Percentiles rank a stretch among this genome's conserved stretches.
These are phyloP conservation scores for Lachancea cidri DNA, from an alignment of 805 yeast species.

Conservation along the genomic window DNA sequence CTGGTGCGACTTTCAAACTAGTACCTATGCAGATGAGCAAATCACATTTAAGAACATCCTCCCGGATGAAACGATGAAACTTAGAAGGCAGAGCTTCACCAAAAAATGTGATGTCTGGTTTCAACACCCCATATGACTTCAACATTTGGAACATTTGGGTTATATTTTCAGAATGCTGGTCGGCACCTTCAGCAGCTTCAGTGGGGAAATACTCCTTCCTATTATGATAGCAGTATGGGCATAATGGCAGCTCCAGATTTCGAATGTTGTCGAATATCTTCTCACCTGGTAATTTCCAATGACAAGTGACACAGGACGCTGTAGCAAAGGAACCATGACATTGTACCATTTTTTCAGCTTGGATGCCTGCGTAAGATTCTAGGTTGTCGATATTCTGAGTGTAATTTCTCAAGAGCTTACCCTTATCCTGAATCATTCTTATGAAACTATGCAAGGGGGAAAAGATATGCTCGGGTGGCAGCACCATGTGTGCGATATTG, in stretches of 20 bases:
- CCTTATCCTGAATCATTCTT: constrained; percentile 64
- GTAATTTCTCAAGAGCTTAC: constrained; percentile 74
- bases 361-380: constrained; percentile 75
- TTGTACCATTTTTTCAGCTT: constrained; percentile 63
- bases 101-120: constrained; percentile 90
- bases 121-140: constrained; percentile 71
- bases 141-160: constrained; percentile 14
- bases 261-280: constrained; percentile 57
- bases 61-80: constrained; percentile 55
- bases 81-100: constrained; percentile 75
- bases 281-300: constrained; percentile 59
- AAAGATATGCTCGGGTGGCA: constrained; percentile 63
- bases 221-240: constrained; percentile 58
- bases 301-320: constrained; percentile 80
- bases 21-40: constrained; percentile 83
- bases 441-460: constrained; percentile 84
- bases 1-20: constrained; percentile 88
- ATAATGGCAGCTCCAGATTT: constrained; percentile 56
- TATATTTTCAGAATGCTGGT: constrained; percentile 3
- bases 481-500: constrained; percentile 76
- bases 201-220: constrained; percentile 34
- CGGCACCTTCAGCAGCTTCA: constrained; percentile 9
- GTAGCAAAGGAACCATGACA: constrained; percentile 92
- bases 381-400: constrained; percentile 89
- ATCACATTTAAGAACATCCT: constrained; percentile 68